Percentiles rank a stretch among this genome's conserved stretches.
phyloP scores from a whole-genome alignment of 176 grass and related monocot species.

The Pontederia crassipes region DNA sequence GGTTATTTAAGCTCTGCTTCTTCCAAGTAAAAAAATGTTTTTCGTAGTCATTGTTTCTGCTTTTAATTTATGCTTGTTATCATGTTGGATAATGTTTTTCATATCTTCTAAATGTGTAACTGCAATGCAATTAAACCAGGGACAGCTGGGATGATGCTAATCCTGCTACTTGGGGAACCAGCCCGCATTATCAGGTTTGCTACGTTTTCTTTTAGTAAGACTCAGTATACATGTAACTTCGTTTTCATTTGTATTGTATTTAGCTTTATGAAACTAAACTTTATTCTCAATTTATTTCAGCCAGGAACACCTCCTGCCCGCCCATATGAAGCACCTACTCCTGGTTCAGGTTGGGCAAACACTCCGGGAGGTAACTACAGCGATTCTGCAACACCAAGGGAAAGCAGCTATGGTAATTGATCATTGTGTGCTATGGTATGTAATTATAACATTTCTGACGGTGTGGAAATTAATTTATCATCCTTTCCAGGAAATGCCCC shows the following conservation, averaged over 20 bases:
- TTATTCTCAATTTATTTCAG: slow-evolving; percentile 34
- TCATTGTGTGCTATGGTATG: neutral
- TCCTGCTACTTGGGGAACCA: slow-evolving; percentile 87
- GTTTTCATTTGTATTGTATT: slow-evolving; percentile 7
- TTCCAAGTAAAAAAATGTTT: too few species aligned
- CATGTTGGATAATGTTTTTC: too few species aligned
- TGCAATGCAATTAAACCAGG: slow-evolving; percentile 34
- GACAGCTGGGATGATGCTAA: slow-evolving; percentile 98
- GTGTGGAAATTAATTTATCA: slow-evolving; percentile 5
- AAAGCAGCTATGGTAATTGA: slow-evolving; percentile 75
- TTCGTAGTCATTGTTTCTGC: too few species aligned
- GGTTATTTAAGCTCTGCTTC: too few species aligned
- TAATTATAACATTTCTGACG: neutral
- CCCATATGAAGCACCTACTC: slow-evolving; percentile 94
- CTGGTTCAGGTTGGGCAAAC: slow-evolving; percentile 95
- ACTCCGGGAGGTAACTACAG: slow-evolving; percentile 85
- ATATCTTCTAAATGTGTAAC: neutral
- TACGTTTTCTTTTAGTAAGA: neutral
- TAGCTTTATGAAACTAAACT: neutral
- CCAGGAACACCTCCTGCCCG: slow-evolving; percentile 79
- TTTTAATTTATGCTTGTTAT: too few species aligned
- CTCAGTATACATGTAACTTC: neutral
- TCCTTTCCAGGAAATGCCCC: slow-evolving; percentile 71
- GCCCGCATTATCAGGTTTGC: slow-evolving; percentile 86
- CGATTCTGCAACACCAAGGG: slow-evolving; percentile 74